phyloP scores from a whole-genome alignment of 2,329 filamentous ascomycete genomes.

The Verticillium klebahnii region DNA sequence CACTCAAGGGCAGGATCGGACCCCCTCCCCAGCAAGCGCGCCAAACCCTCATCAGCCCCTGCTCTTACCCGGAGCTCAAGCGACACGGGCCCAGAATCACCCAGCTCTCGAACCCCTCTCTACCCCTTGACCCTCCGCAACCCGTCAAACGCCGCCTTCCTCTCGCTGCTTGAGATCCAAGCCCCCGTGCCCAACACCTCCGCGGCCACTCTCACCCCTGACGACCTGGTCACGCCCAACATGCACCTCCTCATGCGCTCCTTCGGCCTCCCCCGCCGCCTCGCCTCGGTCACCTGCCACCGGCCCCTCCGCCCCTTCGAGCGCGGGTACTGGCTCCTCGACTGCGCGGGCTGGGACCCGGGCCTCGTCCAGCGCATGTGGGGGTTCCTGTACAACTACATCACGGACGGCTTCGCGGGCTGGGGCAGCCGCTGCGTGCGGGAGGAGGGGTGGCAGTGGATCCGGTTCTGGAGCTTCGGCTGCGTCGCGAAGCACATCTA shows the following conservation, averaged over 20 bases:
- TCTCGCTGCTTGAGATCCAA: conserved; percentile 36
- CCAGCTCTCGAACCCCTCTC: not conserved
- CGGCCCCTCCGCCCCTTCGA: conserved; percentile 56
- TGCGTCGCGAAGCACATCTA: conserved; percentile 69
- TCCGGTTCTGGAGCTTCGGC: conserved; percentile 77
- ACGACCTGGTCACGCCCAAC: conserved; percentile 51
- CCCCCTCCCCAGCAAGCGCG: conserved; percentile 22
- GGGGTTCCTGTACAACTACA: conserved; percentile 55
- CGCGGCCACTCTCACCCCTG: conserved; percentile 29
- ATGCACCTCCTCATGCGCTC: conserved; percentile 48
- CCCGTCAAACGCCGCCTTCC: not conserved
- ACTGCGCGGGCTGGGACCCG: conserved; percentile 49
- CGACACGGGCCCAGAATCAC: conserved; percentile 16
- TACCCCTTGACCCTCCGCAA: not conserved
- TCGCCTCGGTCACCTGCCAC: conserved; percentile 34
- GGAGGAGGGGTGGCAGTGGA: conserved; percentile 33
- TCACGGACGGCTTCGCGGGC: conserved; percentile 55
- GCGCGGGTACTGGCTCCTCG: conserved; percentile 72
- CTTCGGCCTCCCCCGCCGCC: conserved; percentile 48
- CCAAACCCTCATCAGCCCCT: not conserved
- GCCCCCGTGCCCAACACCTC: conserved; percentile 40
- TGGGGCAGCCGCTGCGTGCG: conserved; percentile 63
- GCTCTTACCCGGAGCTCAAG: conserved; percentile 22
- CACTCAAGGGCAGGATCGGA: conserved; percentile 22
- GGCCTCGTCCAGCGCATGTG: conserved; percentile 51